phyloP scores from a whole-genome alignment of 495 filamentous ascomycete species.

The Neurospora africana region DNA sequence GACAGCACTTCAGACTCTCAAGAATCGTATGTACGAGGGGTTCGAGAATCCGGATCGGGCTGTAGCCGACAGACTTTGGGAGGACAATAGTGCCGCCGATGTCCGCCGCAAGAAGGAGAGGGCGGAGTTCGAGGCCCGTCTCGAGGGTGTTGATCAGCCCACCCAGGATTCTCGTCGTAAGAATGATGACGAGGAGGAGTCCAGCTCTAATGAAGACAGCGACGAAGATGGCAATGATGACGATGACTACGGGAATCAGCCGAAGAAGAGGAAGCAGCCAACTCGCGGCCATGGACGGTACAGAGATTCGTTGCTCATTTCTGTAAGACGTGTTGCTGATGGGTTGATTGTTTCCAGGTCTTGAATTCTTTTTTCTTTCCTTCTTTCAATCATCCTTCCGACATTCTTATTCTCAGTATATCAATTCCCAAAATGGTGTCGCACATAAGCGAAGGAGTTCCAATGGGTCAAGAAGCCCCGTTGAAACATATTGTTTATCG shows the following conservation, averaged over 20 bases:
- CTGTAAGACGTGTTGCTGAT: constrained; percentile 5
- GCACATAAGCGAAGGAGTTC: neutral
- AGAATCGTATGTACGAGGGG: constrained; percentile 9
- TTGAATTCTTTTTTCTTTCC: neutral
- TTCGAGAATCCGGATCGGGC: constrained; percentile 3
- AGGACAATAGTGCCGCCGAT: constrained; percentile 13
- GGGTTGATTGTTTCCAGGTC: constrained; percentile 6
- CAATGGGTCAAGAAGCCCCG: neutral
- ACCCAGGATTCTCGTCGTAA: neutral
- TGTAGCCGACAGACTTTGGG: constrained; percentile 10
- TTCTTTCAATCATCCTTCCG: neutral
- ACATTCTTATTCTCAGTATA: neutral
- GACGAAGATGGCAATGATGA: neutral
- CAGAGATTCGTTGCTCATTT: constrained; percentile 9
- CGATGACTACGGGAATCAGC: neutral
- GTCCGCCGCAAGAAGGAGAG: constrained; percentile 1
- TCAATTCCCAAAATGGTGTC: neutral
- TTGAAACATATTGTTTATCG: neutral
- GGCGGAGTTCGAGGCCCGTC: neutral
- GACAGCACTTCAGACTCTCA: constrained; percentile 1
- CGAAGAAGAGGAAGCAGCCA: neutral
- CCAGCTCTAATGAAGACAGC: neutral
- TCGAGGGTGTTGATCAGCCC: constrained; percentile 2
- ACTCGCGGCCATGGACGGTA: neutral
- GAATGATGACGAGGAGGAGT: neutral